Conservation (phyloP, 2,329 filamentous ascomycete species). For the Hymenoscyphus scutula region DNA sequence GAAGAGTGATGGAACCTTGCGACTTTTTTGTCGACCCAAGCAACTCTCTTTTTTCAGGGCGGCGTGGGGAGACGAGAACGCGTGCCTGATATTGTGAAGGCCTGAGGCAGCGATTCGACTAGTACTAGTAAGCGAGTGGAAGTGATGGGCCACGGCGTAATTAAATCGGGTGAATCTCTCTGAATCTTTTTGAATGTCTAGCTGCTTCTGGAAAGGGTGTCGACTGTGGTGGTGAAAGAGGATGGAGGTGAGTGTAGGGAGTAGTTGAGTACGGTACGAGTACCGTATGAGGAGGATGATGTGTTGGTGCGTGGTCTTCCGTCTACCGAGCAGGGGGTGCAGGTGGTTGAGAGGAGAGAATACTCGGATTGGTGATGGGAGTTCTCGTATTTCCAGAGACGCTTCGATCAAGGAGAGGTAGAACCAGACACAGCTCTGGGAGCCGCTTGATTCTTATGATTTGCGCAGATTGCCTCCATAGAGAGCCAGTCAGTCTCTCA, state of each 20-base stretch:
- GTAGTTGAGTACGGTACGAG: too few species aligned
- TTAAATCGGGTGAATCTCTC: neutral
- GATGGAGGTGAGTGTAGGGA: too few species aligned
- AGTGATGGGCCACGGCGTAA: neutral
- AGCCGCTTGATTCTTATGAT: neutral
- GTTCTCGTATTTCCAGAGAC: neutral
- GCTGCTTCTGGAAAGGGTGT: too few species aligned
- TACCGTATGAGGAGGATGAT: neutral
- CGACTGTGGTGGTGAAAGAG: too few species aligned
- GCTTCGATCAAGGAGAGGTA: constrained; percentile 2
- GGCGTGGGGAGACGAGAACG: constrained; percentile 10
- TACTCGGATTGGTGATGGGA: neutral
- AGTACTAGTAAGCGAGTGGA: constrained; percentile 2
- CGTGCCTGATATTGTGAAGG: constrained; percentile 5
- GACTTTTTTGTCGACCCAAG: neutral
- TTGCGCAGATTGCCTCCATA: neutral
- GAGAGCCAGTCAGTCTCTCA: neutral
- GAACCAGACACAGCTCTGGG: neutral
- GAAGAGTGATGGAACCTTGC: neutral
- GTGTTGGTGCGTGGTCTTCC: neutral
- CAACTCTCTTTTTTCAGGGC: neutral
- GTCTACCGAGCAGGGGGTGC: neutral
- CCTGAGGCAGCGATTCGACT: constrained; percentile 5
- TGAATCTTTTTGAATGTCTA: too few species aligned
- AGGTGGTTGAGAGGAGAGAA: neutral